Base-by-base conservation (phyloP, 768 basidiomycete genomes). In the Boletus pseudopeckii region DNA sequence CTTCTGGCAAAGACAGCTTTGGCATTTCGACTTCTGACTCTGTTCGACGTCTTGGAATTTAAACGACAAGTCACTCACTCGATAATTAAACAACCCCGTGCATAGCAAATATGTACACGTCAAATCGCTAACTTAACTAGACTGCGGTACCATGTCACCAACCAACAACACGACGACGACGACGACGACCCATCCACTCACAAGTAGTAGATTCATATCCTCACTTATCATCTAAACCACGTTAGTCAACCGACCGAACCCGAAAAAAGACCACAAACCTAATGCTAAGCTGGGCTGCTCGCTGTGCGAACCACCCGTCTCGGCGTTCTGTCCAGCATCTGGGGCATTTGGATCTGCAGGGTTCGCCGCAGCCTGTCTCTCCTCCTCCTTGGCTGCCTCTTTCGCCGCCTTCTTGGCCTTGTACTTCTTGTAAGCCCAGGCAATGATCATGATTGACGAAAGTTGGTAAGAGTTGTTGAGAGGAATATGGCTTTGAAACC, bases 361-460 rank as follows among this genome's bases (percentile, higher is more conserved):
- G 11, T 0, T 24, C 5, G 54, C 34, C 1, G 54, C 54, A 3
- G 44, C 48, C 10, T 17, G 50, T 45, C 56, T 57, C 47, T 58
- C 34, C 41, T 58, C 57, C 42, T 59, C 57, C 50, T 58, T 61
- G 45, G 53, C 57, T 24, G 51, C 50, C 44, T 57, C 57, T 50
- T 58, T 61, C 42, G 53, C 57, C 30, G 51, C 50, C 44, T 57
- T 65, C 40, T 56, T 66, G 17, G 50, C 54, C 47, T 64, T 64
- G 63, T 69, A 67, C 57, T 65, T 67, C 28, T 67, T 58, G 47
- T 57, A 67, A 26, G 37, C 56, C 48, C 42, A 58, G 10, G 24
- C 1, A 20, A 65, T 14, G 0, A 67, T 0, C 64, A 57, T 66
- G 52, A 20, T 52, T 32, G 26, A 37, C 22, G n/a, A n/a, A n/a